These are phyloP conservation scores for Plasmopara muralis DNA, from an alignment of 352 stramenopile genomes.

Conservation along the genomic window DNA sequence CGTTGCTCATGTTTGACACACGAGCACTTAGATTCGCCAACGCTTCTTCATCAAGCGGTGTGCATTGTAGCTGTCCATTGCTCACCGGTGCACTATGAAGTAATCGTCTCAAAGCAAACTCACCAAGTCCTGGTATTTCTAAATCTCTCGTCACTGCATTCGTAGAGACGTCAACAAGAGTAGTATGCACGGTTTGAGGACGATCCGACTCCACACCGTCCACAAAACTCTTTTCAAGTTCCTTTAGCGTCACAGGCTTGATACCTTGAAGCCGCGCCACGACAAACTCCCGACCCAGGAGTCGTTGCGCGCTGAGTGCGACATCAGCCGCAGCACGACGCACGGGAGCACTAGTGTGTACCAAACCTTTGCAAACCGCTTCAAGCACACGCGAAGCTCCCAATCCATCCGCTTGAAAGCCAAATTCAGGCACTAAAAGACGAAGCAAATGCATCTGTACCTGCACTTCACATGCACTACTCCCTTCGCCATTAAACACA, in stretches of 20 bases:
- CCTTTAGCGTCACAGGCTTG: slow-evolving; percentile 70
- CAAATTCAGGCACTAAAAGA: slow-evolving; percentile 70
- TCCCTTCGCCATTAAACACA: slow-evolving; percentile 60
- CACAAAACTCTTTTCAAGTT: slow-evolving; percentile 81
- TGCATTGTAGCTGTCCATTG: slow-evolving; percentile 56
- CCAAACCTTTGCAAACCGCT: slow-evolving; percentile 38
- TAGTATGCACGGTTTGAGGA: slow-evolving; percentile 57
- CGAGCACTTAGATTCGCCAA: slow-evolving; percentile 6
- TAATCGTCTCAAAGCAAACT: slow-evolving; percentile 37
- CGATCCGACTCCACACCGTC: slow-evolving; percentile 28
- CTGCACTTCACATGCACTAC: slow-evolving; percentile 31
- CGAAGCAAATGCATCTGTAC: slow-evolving; percentile 82
- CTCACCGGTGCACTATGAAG: slow-evolving; percentile 69
- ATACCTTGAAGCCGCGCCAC: slow-evolving; percentile 63
- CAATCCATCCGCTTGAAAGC: slow-evolving; percentile 61
- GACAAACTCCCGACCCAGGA: slow-evolving; percentile 67
- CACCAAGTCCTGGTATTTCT: slow-evolving; percentile 21
- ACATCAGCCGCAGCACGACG: slow-evolving; percentile 70
- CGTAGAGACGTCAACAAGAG: slow-evolving; percentile 12
- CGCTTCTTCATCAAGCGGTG: slow-evolving; percentile 21
- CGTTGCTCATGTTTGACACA: slow-evolving; percentile 52
- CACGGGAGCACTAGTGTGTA: slow-evolving; percentile 62
- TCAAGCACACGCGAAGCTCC: slow-evolving; percentile 50
- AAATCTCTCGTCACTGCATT: slow-evolving; percentile 7
- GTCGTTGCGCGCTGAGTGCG: slow-evolving; percentile 63